These are phyloP conservation scores for Elaeagnus macrophylla DNA, from an alignment of 306 rosid genomes.

Conservation along the genomic window DNA sequence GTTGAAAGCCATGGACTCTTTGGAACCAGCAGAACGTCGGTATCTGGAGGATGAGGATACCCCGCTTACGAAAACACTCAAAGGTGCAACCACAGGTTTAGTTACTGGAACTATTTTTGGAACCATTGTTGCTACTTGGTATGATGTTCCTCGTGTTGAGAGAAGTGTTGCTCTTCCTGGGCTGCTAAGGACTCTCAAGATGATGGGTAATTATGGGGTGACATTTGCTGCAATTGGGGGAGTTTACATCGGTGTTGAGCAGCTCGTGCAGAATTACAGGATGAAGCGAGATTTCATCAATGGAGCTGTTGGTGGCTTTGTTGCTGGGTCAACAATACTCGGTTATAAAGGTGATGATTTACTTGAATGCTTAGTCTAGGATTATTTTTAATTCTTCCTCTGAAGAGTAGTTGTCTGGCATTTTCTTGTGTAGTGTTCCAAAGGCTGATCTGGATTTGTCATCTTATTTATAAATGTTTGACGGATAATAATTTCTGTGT, in stretches of 20 bases:
- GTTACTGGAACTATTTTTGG: slow-evolving; percentile 81
- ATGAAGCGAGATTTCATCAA: slow-evolving; percentile 79
- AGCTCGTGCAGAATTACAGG: slow-evolving; percentile 72
- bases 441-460: not conserved
- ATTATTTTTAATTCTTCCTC: not conserved
- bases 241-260: slow-evolving; percentile 85
- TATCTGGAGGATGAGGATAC: slow-evolving; percentile 89
- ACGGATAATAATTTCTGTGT: too few relatives aligned
- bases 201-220: slow-evolving; percentile 82
- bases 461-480: not conserved
- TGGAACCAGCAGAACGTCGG: slow-evolving; percentile 76
- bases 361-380: slow-evolving; percentile 7
- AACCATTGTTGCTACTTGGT: slow-evolving; percentile 81
- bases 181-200: slow-evolving; percentile 72
- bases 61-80: slow-evolving; percentile 52
- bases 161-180: slow-evolving; percentile 93
- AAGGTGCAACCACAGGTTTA: slow-evolving; percentile 85
- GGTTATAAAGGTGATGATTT: slow-evolving; percentile 70
- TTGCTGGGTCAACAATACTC: slow-evolving; percentile 79
- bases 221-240: slow-evolving; percentile 99
- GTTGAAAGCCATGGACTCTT: slow-evolving; percentile 42
- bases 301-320: slow-evolving; percentile 96
- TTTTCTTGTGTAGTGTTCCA: not conserved
- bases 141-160: slow-evolving; percentile 96
- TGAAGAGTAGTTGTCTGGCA: not conserved